Evolutionary conservation across 345 rosid genomes (phyloP).

Genomic region (Brassica carinata): DNA sequence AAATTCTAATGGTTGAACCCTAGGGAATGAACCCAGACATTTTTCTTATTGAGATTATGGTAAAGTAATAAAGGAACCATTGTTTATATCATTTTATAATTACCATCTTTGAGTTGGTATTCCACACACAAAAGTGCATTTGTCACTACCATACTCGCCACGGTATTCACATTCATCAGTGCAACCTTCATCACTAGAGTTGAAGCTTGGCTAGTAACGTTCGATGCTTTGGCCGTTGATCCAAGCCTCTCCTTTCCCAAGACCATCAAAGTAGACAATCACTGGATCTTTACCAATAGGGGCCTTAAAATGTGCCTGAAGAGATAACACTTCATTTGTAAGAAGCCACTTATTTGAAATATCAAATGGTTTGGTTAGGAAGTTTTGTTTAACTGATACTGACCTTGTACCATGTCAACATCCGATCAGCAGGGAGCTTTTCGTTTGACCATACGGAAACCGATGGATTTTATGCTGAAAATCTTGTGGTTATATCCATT

Average conservation of each 20-base stretch:
- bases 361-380: background rate
- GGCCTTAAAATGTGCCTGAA: slow-evolving; percentile 54
- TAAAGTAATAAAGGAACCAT: background rate
- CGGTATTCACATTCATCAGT: slow-evolving; percentile 51
- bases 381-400: background rate
- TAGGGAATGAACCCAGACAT: too few species aligned
- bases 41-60: background rate
- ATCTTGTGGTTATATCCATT: slow-evolving; percentile 43
- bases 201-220: slow-evolving; percentile 62
- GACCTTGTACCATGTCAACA: slow-evolving; percentile 71
- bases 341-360: background rate
- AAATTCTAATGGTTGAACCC: too few species aligned
- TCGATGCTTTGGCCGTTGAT: slow-evolving; percentile 70
- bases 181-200: slow-evolving; percentile 47
- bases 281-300: slow-evolving; percentile 64
- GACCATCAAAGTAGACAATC: slow-evolving; percentile 62
- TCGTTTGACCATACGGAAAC: slow-evolving; percentile 28
- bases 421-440: slow-evolving; percentile 39
- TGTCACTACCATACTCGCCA: slow-evolving; percentile 32
- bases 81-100: background rate
- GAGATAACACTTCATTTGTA: background rate
- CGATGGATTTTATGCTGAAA: background rate
- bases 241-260: slow-evolving; percentile 79
- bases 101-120: slow-evolving; percentile 62
- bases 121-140: slow-evolving; percentile 54